phyloP scores from a whole-genome alignment of 257 asterid species.

The Solanum rostratum region DNA sequence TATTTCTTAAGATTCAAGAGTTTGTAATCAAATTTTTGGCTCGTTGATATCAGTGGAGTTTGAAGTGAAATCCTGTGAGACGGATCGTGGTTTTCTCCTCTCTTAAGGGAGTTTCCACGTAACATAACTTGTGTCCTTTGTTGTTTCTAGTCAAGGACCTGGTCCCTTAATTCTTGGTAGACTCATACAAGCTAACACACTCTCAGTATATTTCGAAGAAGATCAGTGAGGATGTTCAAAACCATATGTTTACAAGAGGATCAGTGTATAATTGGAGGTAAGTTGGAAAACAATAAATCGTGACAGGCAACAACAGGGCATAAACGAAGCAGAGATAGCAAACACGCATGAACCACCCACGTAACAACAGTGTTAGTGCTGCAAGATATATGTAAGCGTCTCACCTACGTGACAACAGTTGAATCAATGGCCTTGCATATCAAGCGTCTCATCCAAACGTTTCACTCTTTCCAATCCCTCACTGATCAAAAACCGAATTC shows the following conservation, averaged over 20 bases:
- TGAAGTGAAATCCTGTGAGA: no score
- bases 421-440: slow-evolving; percentile 72
- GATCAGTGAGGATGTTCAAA: not conserved
- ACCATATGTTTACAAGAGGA: not conserved
- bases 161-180: no score
- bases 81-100: no score
- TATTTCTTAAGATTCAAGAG: no score
- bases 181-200: no score
- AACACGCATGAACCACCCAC: not conserved
- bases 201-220: not conserved
- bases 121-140: no score
- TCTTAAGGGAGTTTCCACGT: no score
- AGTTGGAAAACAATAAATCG: not conserved
- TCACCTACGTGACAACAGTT: not conserved
- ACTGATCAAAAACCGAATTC: slow-evolving; percentile 68
- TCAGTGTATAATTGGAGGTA: not conserved
- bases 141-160: no score
- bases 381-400: not conserved
- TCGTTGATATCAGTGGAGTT: no score
- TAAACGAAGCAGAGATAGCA: not conserved
- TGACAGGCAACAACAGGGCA: not conserved
- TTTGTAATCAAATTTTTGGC: no score
- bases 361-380: not conserved
- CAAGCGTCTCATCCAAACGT: slow-evolving; percentile 75
- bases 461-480: slow-evolving; percentile 78